Percentiles rank a stretch among this genome's conserved stretches.
Conservation (phyloP, 2,329 filamentous ascomycete species). For the Aspergillus sp. region DNA sequence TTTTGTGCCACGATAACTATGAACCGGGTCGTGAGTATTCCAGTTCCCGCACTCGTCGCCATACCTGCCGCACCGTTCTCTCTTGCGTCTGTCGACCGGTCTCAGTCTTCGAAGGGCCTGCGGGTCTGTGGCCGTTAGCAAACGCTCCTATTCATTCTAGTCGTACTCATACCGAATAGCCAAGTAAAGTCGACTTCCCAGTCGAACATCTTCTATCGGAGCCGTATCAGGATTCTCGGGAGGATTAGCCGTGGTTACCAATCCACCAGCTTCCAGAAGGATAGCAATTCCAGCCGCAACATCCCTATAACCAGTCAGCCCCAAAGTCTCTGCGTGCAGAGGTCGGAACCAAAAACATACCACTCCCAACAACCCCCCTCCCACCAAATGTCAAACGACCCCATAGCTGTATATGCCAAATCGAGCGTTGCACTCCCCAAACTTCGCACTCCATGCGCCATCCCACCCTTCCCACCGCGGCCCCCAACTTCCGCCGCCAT, state of each 20-base stretch:
- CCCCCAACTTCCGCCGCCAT: conserved; percentile 61
- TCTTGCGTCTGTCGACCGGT: conserved; percentile 61
- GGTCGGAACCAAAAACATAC: conserved; percentile 32
- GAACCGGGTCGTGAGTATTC: conserved; percentile 60
- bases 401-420: conserved; percentile 66
- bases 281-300: conserved; percentile 69
- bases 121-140: conserved; percentile 43
- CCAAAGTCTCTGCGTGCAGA: not conserved
- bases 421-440: conserved; percentile 66
- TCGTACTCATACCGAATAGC: conserved; percentile 50
- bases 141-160: not conserved
- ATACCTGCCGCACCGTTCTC: conserved; percentile 62
- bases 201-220: conserved; percentile 50
- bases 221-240: conserved; percentile 50
- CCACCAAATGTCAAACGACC: conserved; percentile 73
- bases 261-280: conserved; percentile 62
- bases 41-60: conserved; percentile 58
- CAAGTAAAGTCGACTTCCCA: conserved; percentile 63
- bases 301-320: conserved; percentile 40
- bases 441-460: conserved; percentile 70
- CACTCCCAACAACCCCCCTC: conserved; percentile 77
- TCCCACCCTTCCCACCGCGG: conserved; percentile 59
- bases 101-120: conserved; percentile 53
- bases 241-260: conserved; percentile 67
- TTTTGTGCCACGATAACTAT: too few relatives aligned